Evolutionary conservation across 192 early-diverging fungal species (phyloP).

Genomic region (Borealophlyctis nickersoniae): DNA sequence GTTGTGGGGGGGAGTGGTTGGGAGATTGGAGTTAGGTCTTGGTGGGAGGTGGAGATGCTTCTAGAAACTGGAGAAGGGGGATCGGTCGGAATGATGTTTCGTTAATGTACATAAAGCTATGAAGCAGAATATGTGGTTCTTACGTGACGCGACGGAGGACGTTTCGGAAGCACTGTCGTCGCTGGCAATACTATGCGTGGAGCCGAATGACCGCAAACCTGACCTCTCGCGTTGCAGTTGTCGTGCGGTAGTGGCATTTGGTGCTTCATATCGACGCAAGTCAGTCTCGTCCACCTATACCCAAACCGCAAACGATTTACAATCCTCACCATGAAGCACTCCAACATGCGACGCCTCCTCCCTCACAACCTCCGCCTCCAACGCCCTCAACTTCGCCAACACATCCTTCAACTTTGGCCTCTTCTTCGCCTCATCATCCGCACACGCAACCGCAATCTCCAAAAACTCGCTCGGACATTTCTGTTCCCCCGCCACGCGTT

Average conservation of each 20-base stretch:
- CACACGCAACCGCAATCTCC: slow-evolving; percentile 32
- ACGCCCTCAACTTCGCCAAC: slow-evolving; percentile 27
- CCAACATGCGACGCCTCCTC: slow-evolving; percentile 22
- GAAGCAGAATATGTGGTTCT: not conserved
- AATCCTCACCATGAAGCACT: slow-evolving; percentile 6
- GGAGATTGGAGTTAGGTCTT: no score
- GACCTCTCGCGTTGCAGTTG: no score
- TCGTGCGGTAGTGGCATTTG: no score
- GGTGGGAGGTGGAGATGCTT: no score
- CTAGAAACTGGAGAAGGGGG: no score
- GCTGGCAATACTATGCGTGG: slow-evolving; percentile 3
- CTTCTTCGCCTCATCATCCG: slow-evolving; percentile 26
- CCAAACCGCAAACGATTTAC: not conserved
- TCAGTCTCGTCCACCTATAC: slow-evolving; percentile 1
- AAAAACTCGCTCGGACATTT: slow-evolving; percentile 25
- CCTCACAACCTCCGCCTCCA: slow-evolving; percentile 32
- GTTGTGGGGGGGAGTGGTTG: not conserved
- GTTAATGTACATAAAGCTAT: no score
- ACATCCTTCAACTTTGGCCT: slow-evolving; percentile 38
- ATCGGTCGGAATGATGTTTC: no score
- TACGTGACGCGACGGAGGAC: not conserved
- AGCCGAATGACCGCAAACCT: no score
- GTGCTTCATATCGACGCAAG: slow-evolving; percentile 1
- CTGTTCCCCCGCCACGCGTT: not conserved
- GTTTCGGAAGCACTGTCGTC: not conserved